Evolutionary conservation across 2,329 filamentous ascomycete species (phyloP).

Genomic region (Cryphonectria parasitica): DNA sequence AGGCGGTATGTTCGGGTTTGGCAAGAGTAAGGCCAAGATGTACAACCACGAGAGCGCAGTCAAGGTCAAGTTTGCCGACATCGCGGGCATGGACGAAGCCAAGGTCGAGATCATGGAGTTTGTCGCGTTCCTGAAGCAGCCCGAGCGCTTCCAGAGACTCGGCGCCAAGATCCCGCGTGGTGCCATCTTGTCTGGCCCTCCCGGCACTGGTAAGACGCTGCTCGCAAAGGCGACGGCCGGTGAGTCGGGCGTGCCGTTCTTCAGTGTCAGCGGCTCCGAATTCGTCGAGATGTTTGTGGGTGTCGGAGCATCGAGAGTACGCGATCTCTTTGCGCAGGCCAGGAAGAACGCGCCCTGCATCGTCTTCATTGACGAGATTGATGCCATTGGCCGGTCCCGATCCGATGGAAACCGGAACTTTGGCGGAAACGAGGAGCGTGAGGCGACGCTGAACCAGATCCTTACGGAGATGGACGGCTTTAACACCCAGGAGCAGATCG

Average conservation of each 20-base stretch:
- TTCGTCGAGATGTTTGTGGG: slow-evolving; percentile 99
- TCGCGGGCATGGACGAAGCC: slow-evolving; percentile 97
- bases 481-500: slow-evolving; percentile 94
- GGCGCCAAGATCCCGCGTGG: slow-evolving; percentile 98
- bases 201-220: slow-evolving; percentile 96
- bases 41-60: slow-evolving; percentile 97
- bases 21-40: slow-evolving; percentile 92
- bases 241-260: slow-evolving; percentile 96
- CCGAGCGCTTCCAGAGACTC: slow-evolving; percentile 87
- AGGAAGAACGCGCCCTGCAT: slow-evolving; percentile 97
- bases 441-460: slow-evolving; percentile 97
- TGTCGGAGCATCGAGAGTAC: slow-evolving; percentile 92
- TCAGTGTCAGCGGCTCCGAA: slow-evolving; percentile 96
- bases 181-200: slow-evolving; percentile 94
- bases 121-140: slow-evolving; percentile 93
- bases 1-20: slow-evolving; percentile 91
- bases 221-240: slow-evolving; percentile 97
- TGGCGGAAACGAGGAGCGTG: slow-evolving; percentile 94
- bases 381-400: slow-evolving; percentile 92
- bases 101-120: slow-evolving; percentile 99
- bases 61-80: slow-evolving; percentile 96
- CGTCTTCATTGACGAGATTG: slow-evolving; percentile 99
- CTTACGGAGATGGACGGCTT: slow-evolving; percentile 99
- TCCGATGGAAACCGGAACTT: slow-evolving; percentile 72
- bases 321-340: slow-evolving; percentile 91